Evolutionary conservation across 2,329 filamentous ascomycete genomes (phyloP), one percentile per base, ranked within the genome.

Genomic region (Aspergillus phoenicis): DNA sequence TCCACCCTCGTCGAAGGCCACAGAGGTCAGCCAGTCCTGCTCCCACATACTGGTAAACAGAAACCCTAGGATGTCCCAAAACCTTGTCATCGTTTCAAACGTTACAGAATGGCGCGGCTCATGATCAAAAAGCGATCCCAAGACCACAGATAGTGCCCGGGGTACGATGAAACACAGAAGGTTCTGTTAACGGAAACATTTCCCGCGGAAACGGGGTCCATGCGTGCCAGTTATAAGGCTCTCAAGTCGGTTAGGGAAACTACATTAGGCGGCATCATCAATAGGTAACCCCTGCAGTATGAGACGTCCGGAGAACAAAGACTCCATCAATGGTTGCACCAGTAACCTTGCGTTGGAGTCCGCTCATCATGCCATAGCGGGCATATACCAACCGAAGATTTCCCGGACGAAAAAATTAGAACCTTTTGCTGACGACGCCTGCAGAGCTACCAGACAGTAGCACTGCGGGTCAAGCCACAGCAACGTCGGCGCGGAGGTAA

Each of bases 381-480:
- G 5, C 33, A 24, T 60, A 43, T 57, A 15, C 17, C 11, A 6
- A 15, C 15, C 20, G n/a, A 10, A 10, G 10, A 20, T 45, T 45
- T 8, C 41, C 41, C 20, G 17, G 41, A 8, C 17, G 4, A 17
- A 20, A n/a, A n/a, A 8, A 2, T 7, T 7, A 4, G 13, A 11
- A 33, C 47, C 36, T 57, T 58, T 62, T 54, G 49, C 24, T 26
- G 57, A 38, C 24, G 67, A 58, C 8, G 36, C 71, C 10, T 53
- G 67, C 26, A 68, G 73, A 45, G 45, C 59, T 22, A 56, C 58
- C n/a, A 73, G 2, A 58, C 58, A 33, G 38, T 51, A 4, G 71
- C 74, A 60, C 48, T 76, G 26, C n/a, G 62, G 43, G 65, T 66
- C 28, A 78, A 26, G 24, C 53, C 52, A 60, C 11, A 55, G 49